Conservation (phyloP, 208 protist genomes). For the Trypanosoma congolense region DNA sequence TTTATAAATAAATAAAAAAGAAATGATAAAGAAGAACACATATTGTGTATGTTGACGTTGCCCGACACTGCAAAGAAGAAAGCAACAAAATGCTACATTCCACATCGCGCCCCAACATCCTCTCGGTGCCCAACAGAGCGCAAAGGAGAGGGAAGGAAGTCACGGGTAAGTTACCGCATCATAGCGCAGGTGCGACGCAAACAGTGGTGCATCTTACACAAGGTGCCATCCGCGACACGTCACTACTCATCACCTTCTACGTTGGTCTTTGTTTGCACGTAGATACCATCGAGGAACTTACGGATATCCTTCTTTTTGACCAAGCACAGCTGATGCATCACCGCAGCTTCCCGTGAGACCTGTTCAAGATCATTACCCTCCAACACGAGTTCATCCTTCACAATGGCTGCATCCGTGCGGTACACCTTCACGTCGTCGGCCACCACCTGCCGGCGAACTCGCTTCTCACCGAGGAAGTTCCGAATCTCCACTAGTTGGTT, state of each 20-base stretch:
- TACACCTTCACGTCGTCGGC: conserved; percentile 86
- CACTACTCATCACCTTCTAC: conserved; percentile 61
- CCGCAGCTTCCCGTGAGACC: conserved; percentile 92
- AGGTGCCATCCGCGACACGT: neutral
- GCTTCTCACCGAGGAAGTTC: conserved; percentile 99
- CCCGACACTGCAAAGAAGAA: no score
- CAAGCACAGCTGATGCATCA: conserved; percentile 94
- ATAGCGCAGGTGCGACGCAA: conserved; percentile 10
- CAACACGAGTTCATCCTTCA: conserved; percentile 98
- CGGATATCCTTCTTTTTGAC: conserved; percentile 99
- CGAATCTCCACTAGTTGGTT: conserved; percentile 96
- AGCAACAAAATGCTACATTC: no score
- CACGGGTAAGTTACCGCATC: no score
- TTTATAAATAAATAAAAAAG: conserved; percentile 14
- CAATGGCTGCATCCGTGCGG: conserved; percentile 74
- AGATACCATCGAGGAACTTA: conserved; percentile 99
- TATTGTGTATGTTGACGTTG: no score
- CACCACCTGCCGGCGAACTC: conserved; percentile 88
- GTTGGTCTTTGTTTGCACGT: conserved; percentile 95
- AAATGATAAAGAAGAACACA: conserved; percentile 6
- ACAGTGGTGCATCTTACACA: conserved; percentile 9
- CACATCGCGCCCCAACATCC: neutral
- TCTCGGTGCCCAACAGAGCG: neutral
- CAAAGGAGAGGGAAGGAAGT: no score
- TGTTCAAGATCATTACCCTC: conserved; percentile 93